phyloP scores from a whole-genome alignment of 169 alveolate species.

The Plasmodium adleri region DNA sequence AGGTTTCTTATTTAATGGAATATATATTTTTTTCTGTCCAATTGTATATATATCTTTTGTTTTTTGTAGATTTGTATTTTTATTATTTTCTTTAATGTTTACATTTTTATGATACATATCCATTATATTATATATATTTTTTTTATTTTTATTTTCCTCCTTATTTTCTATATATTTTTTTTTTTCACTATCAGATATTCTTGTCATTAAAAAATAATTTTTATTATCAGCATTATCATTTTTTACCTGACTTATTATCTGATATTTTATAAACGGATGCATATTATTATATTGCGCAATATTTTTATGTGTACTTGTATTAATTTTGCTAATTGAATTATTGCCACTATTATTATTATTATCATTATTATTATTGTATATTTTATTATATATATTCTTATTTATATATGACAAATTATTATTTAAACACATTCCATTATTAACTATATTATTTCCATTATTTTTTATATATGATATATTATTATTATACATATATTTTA shows the following conservation, averaged over 20 bases:
- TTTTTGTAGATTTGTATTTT: too few species aligned
- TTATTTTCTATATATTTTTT: background rate
- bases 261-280: background rate
- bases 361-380: background rate
- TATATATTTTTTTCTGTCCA: background rate
- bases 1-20: too few species aligned
- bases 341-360: background rate
- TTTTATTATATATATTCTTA: background rate
- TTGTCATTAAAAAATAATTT: background rate
- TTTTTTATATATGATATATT: too few species aligned
- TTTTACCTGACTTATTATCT: background rate
- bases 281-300: conserved; percentile 1
- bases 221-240: background rate
- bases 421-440: background rate
- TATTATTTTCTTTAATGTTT: too few species aligned
- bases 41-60: too few species aligned
- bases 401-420: background rate
- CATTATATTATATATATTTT: too few species aligned
- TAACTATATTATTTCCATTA: too few species aligned
- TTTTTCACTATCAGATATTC: background rate
- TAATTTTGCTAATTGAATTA: background rate
- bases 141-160: too few species aligned
- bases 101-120: too few species aligned
- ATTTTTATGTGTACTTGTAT: background rate
- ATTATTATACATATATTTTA: too few species aligned